These are phyloP conservation scores for Pseudocercospora musae DNA, from an alignment of 2,329 filamentous ascomycete genomes.

Conservation along the genomic window DNA sequence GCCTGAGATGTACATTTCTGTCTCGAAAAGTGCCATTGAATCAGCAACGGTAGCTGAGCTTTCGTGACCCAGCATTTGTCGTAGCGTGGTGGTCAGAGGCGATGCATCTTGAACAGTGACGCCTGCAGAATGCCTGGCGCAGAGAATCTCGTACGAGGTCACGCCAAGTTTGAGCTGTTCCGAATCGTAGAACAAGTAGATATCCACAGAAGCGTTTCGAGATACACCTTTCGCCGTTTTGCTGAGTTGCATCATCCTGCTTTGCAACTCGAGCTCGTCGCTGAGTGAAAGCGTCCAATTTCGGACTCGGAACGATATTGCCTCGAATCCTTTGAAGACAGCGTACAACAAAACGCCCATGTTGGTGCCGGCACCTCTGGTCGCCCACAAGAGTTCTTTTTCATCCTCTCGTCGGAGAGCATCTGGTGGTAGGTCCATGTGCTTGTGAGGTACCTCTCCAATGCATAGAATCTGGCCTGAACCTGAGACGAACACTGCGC, in stretches of 20 bases:
- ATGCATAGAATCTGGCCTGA: conserved; percentile 50
- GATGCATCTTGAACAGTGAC: not conserved
- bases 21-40: conserved; percentile 52
- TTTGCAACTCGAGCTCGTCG: conserved; percentile 33
- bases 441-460: conserved; percentile 50
- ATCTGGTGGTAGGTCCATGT: conserved; percentile 38
- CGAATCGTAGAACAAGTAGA: conserved; percentile 54
- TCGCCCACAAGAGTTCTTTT: conserved; percentile 54
- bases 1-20: conserved; percentile 58
- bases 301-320: conserved; percentile 39
- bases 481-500: conserved; percentile 55
- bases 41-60: conserved; percentile 42
- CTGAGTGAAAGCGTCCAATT: conserved; percentile 33
- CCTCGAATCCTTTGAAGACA: conserved; percentile 47
- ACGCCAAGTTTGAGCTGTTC: conserved; percentile 51
- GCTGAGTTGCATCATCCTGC: conserved; percentile 42
- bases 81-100: not conserved
- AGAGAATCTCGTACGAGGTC: conserved; percentile 45
- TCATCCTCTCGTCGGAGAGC: conserved; percentile 49
- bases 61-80: conserved; percentile 7
- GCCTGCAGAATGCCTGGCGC: not conserved
- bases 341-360: conserved; percentile 57
- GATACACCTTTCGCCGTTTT: conserved; percentile 42
- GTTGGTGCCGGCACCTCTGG: conserved; percentile 59
- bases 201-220: conserved; percentile 50